Evolutionary conservation across 73 alveolate species (phyloP), one percentile per base, ranked within the genome.

Genomic region (Stentor roeselii): DNA sequence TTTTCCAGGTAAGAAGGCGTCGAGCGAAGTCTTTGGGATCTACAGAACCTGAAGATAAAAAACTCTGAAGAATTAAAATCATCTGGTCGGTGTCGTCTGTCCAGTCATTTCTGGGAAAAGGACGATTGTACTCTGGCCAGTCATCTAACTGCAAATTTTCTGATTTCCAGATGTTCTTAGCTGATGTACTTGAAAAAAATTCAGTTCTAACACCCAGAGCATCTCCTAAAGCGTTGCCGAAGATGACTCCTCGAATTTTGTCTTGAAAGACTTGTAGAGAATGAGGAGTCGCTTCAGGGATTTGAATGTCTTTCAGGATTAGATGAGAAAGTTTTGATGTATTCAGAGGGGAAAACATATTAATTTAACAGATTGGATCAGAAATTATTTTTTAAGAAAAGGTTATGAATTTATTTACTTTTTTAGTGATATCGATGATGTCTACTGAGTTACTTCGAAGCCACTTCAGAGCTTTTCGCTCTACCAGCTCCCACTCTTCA

Each of bases 51-150:
- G 32, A 21, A 34, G 27, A n/a, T 15, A 42, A 34, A 39, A 15
- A 78, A 83, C 75, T 1, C 0, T 40, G 2, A 42, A 60, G 86
- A 59, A 78, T 78, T 50, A 78, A 21, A 6, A 85, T 74, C 90
- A 85, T 78, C 39, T 85, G 90, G 76, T 85, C 90, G 3, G 90
- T 85, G 59, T 85, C 90, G 39, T 85, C 90, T 2, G 87, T 85
- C 89, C 90, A 85, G 59, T 85, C 90, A 0, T 87, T 83, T 21
- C 31, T 78, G 14, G 36, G 36, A 34, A 84, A 78, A 42, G 11
- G 82, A 77, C 84, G 75, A 67, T 38, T 82, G 36, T 34, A 76
- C 76, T 78, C 37, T 38, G 87, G 76, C 90, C 59, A 59, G 42
- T 3, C 38, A 27, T 3, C 38, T 3, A 84, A 59, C 3, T 75